Base-by-base conservation (phyloP, 306 rosid species). In the Arachis stenosperma region DNA sequence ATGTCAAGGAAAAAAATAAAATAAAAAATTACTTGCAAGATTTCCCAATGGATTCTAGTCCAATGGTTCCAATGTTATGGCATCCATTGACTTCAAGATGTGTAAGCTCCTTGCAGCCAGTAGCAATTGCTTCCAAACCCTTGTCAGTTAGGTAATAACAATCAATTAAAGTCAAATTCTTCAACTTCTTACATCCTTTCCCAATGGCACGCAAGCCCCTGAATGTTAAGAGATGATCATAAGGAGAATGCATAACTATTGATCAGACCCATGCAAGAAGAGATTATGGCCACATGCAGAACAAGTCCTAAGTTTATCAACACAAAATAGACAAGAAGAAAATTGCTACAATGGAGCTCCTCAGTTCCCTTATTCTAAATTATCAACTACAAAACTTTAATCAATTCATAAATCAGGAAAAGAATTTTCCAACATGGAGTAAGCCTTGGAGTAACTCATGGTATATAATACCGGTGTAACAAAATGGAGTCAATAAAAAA, bases 31-130 rank as follows among this genome's bases (percentile, higher is more conserved):
- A 91, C 92, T 13, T 73, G 90, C 89, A 89, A 80, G 87, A 87
- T 76, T 77, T 89, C 79, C 89, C 97, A 67, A 91, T 80, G 76
- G 84, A 87, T 81, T 89, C 89, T 29, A 87, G 75, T 61, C 93
- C 93, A 74, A 76, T 22, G 69, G 84, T 86, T 76, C 96, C 89
- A 66, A 89, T 86, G 79, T 91, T 86, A 80, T 87, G 96, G 78
- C 96, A 89, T 11, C 97, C 96, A 40, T 91, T 89, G 62, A 91
- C 88, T 84, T 89, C 92, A 66, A 89, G 93, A 83, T 89, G 88
- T 65, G 83, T 81, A 55, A 91, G 96, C 62, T 80, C 90, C 86
- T 84, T 77, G 76, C 97, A 89, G 57, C 97, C 93, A 46, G 66
- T 59, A 33, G 93, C 92, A 86, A 89, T 88, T 75, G 90, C 88